Base-by-base conservation (phyloP, 176 grass and related monocot genomes). In the Lolium perenne region DNA sequence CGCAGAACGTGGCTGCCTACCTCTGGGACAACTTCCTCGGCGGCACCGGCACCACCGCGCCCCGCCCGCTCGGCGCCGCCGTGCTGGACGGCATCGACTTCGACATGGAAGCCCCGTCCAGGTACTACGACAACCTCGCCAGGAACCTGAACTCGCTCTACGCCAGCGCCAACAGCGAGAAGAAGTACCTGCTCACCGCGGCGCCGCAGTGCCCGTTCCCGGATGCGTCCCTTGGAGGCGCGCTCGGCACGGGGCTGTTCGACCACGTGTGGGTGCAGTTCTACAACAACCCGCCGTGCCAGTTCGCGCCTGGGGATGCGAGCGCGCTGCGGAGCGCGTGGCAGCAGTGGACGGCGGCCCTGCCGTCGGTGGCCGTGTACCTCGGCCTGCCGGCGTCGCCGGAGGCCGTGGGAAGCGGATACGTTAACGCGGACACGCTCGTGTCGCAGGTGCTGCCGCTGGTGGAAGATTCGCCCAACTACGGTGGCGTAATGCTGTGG, bases 251-350 rank as follows among this genome's bases (percentile, higher is more conserved):
- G 3, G 87, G 89, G 55, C 78, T 91, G 13, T 94, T 97, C 70
- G 89, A 97, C 89, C 93, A 93, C 87, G 91, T 97, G 32, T 97
- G 95, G 95, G 87, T 97, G 54, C 95, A 97, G 84, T 97, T 97
- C 71, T 97, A 93, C 92, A 95, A 94, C 66, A 93, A 97, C 78
- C 84, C 74, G 7, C 70, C 59, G 26, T 97, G 92, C 82, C 78
- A 97, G 86, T 97, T 80, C 80, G 59, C 38, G 6, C 6, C 25
- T 2, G 78, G 85, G 0, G 80, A 80, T 38, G 38, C 3, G 6
- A 32, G 17, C 43, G 56, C 51, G n/a, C 73, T 97, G 29, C 81
- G 0, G 20, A 73, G 32, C 14, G 73, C 88, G 5, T 97, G 92
- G 86, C 40, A 32, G 32, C 61, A 82, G 16, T 97, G 92, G 94